phyloP scores from a whole-genome alignment of 305 asterid species.

The Rubia peregrina region DNA sequence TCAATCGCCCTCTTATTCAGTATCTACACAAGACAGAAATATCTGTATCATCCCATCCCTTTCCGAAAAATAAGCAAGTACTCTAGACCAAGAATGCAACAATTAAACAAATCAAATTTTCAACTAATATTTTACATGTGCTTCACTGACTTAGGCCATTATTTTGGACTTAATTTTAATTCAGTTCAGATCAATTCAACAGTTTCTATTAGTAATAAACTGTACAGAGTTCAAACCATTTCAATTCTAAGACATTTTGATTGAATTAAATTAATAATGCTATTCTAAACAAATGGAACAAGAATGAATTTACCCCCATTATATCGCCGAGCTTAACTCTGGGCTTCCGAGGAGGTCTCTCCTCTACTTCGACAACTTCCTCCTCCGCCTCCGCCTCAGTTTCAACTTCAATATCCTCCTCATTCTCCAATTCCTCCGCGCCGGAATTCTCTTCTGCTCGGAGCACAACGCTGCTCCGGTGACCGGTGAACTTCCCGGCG shows the following conservation, averaged over 20 bases:
- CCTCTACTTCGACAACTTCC: conserved; percentile 28
- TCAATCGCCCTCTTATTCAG: conserved; percentile 73
- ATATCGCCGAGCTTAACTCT: conserved; percentile 76
- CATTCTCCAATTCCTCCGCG: conserved; percentile 23
- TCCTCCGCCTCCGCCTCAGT: neutral
- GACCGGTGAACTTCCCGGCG: conserved; percentile 27
- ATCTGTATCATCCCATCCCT: neutral
- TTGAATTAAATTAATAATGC: neutral
- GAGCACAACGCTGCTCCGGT: conserved; percentile 30
- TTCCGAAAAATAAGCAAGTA: neutral
- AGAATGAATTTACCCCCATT: conserved; percentile 64
- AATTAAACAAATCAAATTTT: no score
- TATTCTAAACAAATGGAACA: neutral
- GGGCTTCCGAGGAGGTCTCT: conserved; percentile 46
- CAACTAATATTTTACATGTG: neutral
- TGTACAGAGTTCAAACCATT: no score
- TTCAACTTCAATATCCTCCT: conserved; percentile 22
- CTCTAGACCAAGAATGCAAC: no score
- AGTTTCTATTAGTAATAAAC: no score
- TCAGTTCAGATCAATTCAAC: neutral
- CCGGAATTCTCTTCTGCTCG: conserved; percentile 47
- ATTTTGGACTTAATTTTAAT: neutral
- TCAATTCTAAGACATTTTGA: neutral
- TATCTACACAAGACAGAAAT: conserved; percentile 35
- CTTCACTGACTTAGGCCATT: no score